Percentiles rank a stretch among this genome's conserved stretches.
phyloP scores from a whole-genome alignment of 2,329 filamentous ascomycete genomes.

The Elsinoe arachidis region DNA sequence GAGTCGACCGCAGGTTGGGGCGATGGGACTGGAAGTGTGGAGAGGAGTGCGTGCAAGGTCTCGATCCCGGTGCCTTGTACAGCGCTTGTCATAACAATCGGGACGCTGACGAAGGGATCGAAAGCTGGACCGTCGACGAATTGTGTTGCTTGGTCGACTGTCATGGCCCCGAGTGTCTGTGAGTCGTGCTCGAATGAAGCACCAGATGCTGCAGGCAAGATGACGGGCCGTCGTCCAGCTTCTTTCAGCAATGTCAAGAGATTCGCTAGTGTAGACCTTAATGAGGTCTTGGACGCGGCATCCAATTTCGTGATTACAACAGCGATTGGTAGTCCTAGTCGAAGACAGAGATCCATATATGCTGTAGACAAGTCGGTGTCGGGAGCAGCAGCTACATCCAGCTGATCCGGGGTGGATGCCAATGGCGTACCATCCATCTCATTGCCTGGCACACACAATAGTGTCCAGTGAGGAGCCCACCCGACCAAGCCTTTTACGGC shows the following conservation, averaged over 20 bases:
- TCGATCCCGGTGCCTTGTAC: slow-evolving; percentile 77
- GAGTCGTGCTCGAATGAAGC: slow-evolving; percentile 39
- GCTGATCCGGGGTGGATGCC: not conserved
- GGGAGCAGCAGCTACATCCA: slow-evolving; percentile 28
- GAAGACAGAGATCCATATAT: slow-evolving; percentile 77
- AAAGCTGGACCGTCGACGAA: slow-evolving; percentile 45
- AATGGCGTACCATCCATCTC: slow-evolving; percentile 45
- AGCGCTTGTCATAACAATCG: slow-evolving; percentile 80
- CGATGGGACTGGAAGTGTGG: slow-evolving; percentile 58
- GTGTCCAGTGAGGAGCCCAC: slow-evolving; percentile 90
- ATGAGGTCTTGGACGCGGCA: slow-evolving; percentile 61
- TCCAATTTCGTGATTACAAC: slow-evolving; percentile 89
- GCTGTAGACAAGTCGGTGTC: slow-evolving; percentile 66
- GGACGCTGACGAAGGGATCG: slow-evolving; percentile 50
- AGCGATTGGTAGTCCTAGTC: slow-evolving; percentile 66
- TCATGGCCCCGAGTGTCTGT: slow-evolving; percentile 46
- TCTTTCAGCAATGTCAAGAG: slow-evolving; percentile 71
- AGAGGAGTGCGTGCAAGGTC: slow-evolving; percentile 71
- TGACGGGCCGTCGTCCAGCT: slow-evolving; percentile 62
- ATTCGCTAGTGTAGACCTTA: slow-evolving; percentile 63
- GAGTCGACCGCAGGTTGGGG: slow-evolving; percentile 23
- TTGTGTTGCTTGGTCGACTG: slow-evolving; percentile 51
- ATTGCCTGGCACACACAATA: slow-evolving; percentile 79
- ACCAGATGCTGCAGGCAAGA: slow-evolving; percentile 43
- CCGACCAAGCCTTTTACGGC: slow-evolving; percentile 84